These are phyloP conservation scores for Parastagonospora avenae DNA, from an alignment of 2,329 filamentous ascomycete species.

Conservation along the genomic window DNA sequence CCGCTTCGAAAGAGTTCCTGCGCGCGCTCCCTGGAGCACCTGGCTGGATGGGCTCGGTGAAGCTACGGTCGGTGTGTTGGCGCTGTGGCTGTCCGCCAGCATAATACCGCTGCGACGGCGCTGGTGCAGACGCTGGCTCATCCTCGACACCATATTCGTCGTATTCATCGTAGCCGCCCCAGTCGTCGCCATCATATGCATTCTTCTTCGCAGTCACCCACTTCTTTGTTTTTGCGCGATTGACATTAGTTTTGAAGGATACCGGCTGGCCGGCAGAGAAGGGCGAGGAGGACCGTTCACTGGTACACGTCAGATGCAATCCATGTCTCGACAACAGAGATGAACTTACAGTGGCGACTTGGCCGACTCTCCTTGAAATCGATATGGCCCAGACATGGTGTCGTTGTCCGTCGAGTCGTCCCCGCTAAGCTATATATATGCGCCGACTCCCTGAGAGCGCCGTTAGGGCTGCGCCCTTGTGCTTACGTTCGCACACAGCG, in stretches of 20 bases:
- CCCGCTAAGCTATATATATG: background rate
- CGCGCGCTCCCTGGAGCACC: constrained; percentile 35
- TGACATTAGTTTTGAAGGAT: constrained; percentile 83
- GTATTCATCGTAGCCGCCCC: constrained; percentile 72
- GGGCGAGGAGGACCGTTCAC: constrained; percentile 35
- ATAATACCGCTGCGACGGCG: constrained; percentile 52
- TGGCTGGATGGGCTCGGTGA: constrained; percentile 48
- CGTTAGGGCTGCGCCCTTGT: constrained; percentile 23
- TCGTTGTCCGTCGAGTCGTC: background rate
- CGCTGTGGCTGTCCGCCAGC: constrained; percentile 31
- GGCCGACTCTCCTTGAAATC: constrained; percentile 43
- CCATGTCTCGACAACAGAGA: background rate
- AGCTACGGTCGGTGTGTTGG: constrained; percentile 36
- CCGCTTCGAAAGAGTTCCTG: constrained; percentile 60
- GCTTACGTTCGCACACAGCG: constrained; percentile 7
- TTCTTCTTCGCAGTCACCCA: constrained; percentile 90
- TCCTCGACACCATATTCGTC: constrained; percentile 60
- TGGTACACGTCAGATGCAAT: constrained; percentile 20
- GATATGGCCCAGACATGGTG: constrained; percentile 49
- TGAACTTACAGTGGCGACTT: constrained; percentile 47
- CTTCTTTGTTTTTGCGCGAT: constrained; percentile 87
- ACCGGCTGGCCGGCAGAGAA: constrained; percentile 49
- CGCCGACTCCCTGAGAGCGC: constrained; percentile 1
- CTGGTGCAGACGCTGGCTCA: constrained; percentile 45
- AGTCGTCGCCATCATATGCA: constrained; percentile 91